These are phyloP conservation scores for Globisporangium spinosum DNA, from an alignment of 352 stramenopile species.

Conservation along the genomic window DNA sequence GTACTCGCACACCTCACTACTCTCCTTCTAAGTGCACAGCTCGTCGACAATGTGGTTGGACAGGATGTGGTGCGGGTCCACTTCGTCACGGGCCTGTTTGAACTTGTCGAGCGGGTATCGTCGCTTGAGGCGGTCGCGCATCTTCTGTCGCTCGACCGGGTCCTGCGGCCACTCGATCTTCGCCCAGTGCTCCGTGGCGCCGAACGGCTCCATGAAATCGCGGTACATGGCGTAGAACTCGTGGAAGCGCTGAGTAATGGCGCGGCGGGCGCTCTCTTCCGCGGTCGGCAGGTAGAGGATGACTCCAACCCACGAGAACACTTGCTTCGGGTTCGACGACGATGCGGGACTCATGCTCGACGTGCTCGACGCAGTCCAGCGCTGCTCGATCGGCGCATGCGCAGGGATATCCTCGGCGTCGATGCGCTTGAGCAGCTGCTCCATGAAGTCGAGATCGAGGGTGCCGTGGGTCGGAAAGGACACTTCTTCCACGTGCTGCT, in stretches of 20 bases:
- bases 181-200: conserved; percentile 93
- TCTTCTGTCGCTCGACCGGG: conserved; percentile 39
- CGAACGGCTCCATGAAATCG: conserved; percentile 87
- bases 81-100: conserved; percentile 80
- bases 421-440: conserved; percentile 90
- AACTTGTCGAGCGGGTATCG: conserved; percentile 90
- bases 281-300: conserved; percentile 95
- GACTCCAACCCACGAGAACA: conserved; percentile 97
- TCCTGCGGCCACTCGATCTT: conserved; percentile 92
- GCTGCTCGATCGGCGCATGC: conserved; percentile 97
- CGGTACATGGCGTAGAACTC: conserved; percentile 90
- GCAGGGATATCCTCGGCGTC: conserved; percentile 91
- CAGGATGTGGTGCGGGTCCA: conserved; percentile 93
- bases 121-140: conserved; percentile 62
- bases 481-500: conserved; percentile 98
- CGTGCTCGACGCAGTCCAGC: conserved; percentile 92
- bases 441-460: conserved; percentile 92
- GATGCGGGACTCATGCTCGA: conserved; percentile 92
- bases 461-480: conserved; percentile 87
- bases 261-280: conserved; percentile 40
- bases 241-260: conserved; percentile 92
- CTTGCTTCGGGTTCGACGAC: conserved; percentile 51
- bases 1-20: background rate
- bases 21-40: conserved; percentile 33
- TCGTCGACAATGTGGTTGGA: conserved; percentile 90